These are phyloP conservation scores for Penicillium sp. DNA, from an alignment of 2,329 filamentous ascomycete genomes.

Conservation along the genomic window DNA sequence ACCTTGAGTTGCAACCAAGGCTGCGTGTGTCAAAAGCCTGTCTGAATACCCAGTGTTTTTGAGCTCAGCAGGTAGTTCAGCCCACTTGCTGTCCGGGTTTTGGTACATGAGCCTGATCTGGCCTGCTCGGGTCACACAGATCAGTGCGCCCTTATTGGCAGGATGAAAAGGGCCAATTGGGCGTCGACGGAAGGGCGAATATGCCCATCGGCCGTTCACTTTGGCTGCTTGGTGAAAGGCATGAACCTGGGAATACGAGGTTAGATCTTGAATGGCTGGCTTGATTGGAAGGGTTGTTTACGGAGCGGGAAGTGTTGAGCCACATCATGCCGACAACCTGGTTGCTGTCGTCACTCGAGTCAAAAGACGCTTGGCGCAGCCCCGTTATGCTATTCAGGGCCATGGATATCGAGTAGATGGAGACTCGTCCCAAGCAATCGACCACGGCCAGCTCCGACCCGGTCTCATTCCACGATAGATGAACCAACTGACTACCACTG, in stretches of 20 bases:
- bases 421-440: slow-evolving; percentile 74
- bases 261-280: background rate
- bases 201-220: slow-evolving; percentile 63
- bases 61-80: slow-evolving; percentile 70
- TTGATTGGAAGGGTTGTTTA: slow-evolving; percentile 17
- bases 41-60: slow-evolving; percentile 70
- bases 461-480: slow-evolving; percentile 77
- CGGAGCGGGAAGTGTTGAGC: slow-evolving; percentile 62
- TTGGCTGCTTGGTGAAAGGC: slow-evolving; percentile 61
- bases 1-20: slow-evolving; percentile 73
- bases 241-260: slow-evolving; percentile 31
- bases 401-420: slow-evolving; percentile 68
- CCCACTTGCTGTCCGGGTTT: slow-evolving; percentile 69
- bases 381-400: slow-evolving; percentile 70
- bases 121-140: slow-evolving; percentile 74
- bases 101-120: slow-evolving; percentile 74
- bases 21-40: slow-evolving; percentile 76
- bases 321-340: slow-evolving; percentile 82
- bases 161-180: slow-evolving; percentile 69
- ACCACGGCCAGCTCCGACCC: slow-evolving; percentile 79
- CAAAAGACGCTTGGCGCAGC: slow-evolving; percentile 62
- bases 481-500: slow-evolving; percentile 67
- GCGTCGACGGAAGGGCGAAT: slow-evolving; percentile 64
- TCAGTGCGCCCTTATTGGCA: slow-evolving; percentile 66
- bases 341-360: slow-evolving; percentile 70